A percentile compares a stretch with the other conserved stretches of the same genome.
These are phyloP conservation scores for Whalleya microplaca DNA, from an alignment of 2,329 filamentous ascomycete genomes.

Conservation along the genomic window DNA sequence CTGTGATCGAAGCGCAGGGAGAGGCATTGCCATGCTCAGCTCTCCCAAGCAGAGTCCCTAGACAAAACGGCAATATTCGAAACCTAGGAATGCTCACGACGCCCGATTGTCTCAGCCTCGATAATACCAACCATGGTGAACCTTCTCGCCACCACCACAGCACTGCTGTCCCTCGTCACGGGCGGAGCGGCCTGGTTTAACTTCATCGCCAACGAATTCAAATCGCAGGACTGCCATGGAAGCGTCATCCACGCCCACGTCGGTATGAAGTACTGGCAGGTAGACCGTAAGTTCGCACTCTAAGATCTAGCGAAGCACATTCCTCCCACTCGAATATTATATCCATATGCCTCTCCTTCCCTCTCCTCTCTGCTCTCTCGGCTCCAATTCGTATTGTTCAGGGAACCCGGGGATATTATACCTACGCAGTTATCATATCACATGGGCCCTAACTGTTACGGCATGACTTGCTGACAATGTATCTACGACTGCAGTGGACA, in stretches of 20 bases:
- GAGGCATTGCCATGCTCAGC: neutral
- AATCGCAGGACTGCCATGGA: constrained; percentile 12
- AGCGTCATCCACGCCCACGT: constrained; percentile 11
- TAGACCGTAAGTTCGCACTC: constrained; percentile 11
- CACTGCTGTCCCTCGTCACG: neutral
- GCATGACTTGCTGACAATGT: constrained; percentile 1
- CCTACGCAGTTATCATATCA: too few species aligned
- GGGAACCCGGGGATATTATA: too few species aligned
- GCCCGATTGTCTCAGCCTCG: neutral
- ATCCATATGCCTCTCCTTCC: neutral
- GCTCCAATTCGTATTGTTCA: too few species aligned
- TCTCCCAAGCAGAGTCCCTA: neutral
- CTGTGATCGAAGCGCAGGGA: neutral
- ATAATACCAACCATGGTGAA: neutral
- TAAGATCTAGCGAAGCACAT: too few species aligned
- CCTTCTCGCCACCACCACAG: neutral
- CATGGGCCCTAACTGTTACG: too few species aligned
- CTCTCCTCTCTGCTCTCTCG: too few species aligned
- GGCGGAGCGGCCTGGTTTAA: constrained; percentile 3
- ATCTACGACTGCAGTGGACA: constrained; percentile 11
- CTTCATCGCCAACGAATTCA: constrained; percentile 20
- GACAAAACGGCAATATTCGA: neutral
- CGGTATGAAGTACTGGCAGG: constrained; percentile 18
- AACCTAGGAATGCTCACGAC: neutral
- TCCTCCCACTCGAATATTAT: neutral